Evolutionary conservation across 2,329 filamentous ascomycete species (phyloP).

Genomic region (Aspergillus thermomutatus): DNA sequence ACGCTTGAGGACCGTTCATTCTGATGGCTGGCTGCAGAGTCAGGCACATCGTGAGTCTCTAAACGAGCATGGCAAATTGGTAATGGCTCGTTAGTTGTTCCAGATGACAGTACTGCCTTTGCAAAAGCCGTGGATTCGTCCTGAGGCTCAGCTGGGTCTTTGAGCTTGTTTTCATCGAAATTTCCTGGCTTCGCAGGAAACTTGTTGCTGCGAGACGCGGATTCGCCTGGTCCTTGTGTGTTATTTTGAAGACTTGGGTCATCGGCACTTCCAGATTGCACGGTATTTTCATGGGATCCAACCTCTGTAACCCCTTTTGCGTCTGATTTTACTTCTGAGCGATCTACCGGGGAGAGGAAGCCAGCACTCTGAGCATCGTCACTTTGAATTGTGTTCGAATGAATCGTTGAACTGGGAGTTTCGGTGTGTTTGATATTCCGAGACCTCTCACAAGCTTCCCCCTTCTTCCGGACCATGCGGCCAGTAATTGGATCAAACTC

Average conservation of each 20-base stretch:
- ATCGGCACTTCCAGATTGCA: background rate
- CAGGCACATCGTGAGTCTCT: background rate
- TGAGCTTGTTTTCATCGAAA: background rate
- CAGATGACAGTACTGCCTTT: background rate
- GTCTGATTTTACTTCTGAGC: background rate
- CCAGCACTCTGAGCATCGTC: background rate
- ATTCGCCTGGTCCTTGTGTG: background rate
- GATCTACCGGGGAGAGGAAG: background rate
- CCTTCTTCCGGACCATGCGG: constrained; percentile 33
- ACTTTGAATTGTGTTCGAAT: background rate
- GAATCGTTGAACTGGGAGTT: background rate
- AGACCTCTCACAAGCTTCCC: background rate
- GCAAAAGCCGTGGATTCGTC: background rate
- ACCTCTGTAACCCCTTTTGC: background rate
- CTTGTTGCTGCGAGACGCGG: background rate
- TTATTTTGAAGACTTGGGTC: background rate
- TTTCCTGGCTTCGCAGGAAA: background rate
- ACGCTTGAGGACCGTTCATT: background rate
- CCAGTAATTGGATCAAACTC: constrained; percentile 44
- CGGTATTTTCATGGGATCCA: background rate
- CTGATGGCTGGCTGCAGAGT: background rate
- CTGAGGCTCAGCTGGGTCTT: background rate
- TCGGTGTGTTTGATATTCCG: background rate
- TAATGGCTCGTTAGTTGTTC: background rate
- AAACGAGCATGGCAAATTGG: background rate